Evolutionary conservation across 176 grass and related monocot species (phyloP), one percentile per base, ranked within the genome.

Genomic region (Oryza officinalis): DNA sequence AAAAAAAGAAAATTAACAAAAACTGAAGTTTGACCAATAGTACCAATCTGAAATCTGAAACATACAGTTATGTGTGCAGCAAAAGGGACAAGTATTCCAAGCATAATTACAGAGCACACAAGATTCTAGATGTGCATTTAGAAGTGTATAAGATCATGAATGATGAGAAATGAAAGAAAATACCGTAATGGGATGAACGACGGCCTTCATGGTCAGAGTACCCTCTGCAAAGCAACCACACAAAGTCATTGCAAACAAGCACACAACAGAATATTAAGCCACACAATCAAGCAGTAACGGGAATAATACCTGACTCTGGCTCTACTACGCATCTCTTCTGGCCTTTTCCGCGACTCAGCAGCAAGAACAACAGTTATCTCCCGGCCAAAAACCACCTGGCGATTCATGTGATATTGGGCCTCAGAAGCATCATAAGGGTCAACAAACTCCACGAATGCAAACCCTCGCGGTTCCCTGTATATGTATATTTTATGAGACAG

Each of bases 321-420:
- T 87, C 96, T 94, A 64, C 6, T 81, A 35, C 91, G 91, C 96
- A 99, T 99, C 13, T 99, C 93, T 7, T 99, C 96, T 75, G 96
- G 96, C 59, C 93, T 91, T 83, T 99, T 99, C 81, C 96, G 85
- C 1, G 90, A 92, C 63, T 99, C 91, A 46, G 96, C 91, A 81
- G 96, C 96, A 83, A 99, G 86, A 84, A 99, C 96, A 46, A 99
- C 96, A 49, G 96, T 93, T 87, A 99, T 94, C 66, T 99, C 96
- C 46, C 96, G 88, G 79, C 96, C 96, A 54, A 88, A 88, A 45
- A 96, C 89, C 26, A 99, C 85, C 81, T 99, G 93, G 50, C 87
- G 89, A 81, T 99, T 99, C 96, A 99, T 99, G 81, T 95, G 96
- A 88, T 96, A 95, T 69, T 99, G 96, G 35, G 96, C 96, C 82